Conservation (phyloP, 345 rosid genomes). For the Noccaea caerulescens region DNA sequence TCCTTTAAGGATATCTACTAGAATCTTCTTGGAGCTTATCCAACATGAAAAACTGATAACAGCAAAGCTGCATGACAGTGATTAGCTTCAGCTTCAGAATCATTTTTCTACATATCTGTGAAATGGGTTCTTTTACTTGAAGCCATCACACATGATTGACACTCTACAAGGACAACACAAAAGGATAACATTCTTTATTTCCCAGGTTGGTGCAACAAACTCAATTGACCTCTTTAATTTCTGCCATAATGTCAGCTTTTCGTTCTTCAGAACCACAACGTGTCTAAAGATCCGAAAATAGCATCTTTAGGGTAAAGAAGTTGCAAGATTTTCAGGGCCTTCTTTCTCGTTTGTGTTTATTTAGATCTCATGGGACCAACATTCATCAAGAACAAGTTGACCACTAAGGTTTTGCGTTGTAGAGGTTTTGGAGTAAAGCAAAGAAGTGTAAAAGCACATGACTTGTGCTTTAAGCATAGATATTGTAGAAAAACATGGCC, state of each 20-base stretch:
- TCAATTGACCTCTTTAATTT: slow-evolving; percentile 41
- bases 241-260: slow-evolving; percentile 9
- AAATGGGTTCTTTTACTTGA: slow-evolving; percentile 51
- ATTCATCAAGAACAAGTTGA: slow-evolving; percentile 53
- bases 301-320: slow-evolving; percentile 15
- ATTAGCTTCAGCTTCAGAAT: slow-evolving; percentile 38
- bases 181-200: slow-evolving; percentile 35
- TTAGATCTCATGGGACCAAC: slow-evolving; percentile 42
- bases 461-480: slow-evolving; percentile 92
- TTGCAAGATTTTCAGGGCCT: slow-evolving; percentile 3
- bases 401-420: slow-evolving; percentile 44
- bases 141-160: slow-evolving; percentile 43
- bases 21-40: too few species aligned
- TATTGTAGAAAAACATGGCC: slow-evolving; percentile 62
- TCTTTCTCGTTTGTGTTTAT: slow-evolving; percentile 29
- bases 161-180: slow-evolving; percentile 41
- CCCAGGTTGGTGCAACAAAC: slow-evolving; percentile 48
- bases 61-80: slow-evolving; percentile 11
- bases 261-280: slow-evolving; percentile 9
- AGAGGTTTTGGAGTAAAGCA: slow-evolving; percentile 91
- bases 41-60: slow-evolving; percentile 32
- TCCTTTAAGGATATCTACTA: too few species aligned
- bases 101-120: slow-evolving; percentile 26
- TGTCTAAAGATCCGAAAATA: slow-evolving; percentile 26
- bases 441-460: slow-evolving; percentile 58